Conservation (phyloP, 2,329 filamentous ascomycete species). For the Arthrobotrys entomopaga region DNA sequence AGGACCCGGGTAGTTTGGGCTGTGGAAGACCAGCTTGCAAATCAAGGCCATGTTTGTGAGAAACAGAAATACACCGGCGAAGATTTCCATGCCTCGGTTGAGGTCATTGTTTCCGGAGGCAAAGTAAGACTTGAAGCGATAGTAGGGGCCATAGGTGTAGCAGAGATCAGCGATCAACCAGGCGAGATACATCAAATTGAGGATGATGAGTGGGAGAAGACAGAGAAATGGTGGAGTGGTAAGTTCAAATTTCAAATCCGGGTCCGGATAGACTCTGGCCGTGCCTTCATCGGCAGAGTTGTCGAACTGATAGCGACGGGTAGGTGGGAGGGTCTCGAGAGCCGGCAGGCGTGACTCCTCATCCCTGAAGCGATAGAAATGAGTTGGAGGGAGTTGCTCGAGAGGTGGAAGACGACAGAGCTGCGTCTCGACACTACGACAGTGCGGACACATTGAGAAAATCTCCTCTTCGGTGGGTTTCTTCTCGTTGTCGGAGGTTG, state of each 20-base stretch:
- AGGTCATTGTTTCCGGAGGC: conserved; percentile 23
- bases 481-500: neutral
- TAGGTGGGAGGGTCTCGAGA: conserved; percentile 42
- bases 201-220: conserved; percentile 31
- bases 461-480: neutral
- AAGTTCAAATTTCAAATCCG: conserved; percentile 38
- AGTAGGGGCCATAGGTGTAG: conserved; percentile 48
- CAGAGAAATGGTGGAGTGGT: conserved; percentile 25
- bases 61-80: conserved; percentile 51
- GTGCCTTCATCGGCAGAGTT: conserved; percentile 38
- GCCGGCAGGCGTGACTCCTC: conserved; percentile 46
- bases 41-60: conserved; percentile 51
- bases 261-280: conserved; percentile 49
- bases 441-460: conserved; percentile 50
- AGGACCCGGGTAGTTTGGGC: conserved; percentile 38
- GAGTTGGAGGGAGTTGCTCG: conserved; percentile 31
- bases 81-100: conserved; percentile 53
- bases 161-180: conserved; percentile 51
- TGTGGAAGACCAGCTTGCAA: conserved; percentile 47
- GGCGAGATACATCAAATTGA: conserved; percentile 48
- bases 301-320: conserved; percentile 45
- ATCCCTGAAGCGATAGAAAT: conserved; percentile 43
- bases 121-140: conserved; percentile 49
- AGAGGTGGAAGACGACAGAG: conserved; percentile 43
- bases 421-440: conserved; percentile 42